Evolutionary conservation across 345 rosid species (phyloP), one percentile per base, ranked within the genome.

Genomic region (Punica granatum): DNA sequence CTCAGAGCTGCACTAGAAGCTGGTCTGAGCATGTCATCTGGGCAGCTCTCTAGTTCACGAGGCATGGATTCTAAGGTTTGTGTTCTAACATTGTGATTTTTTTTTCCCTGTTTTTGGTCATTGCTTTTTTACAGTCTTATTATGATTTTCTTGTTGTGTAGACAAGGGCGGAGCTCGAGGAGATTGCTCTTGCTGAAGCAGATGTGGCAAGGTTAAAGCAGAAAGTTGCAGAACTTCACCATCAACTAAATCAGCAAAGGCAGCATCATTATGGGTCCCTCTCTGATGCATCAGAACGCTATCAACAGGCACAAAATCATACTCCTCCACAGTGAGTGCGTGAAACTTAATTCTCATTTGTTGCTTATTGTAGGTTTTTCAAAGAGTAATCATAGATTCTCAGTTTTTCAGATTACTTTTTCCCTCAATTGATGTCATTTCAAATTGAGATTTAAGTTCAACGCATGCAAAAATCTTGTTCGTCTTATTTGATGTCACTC

Each of bases 141-240:
- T 63, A 75, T 67, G 66, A 67, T 60, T 75, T 23, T 68, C 71
- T 78, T 74, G 72, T 76, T 84, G 71, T 82, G 82, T 79, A 94
- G 99, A 94, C 98, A 66, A 89, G 92, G 88, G 96, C 93, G 32
- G 99, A 94, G 87, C 98, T 94, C 41, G 98, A 94, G 86, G 99
- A 94, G 85, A 94, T 94, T 78, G 98, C 99, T 79, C 92, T 91
- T 74, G 99, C 99, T 53, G 99, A 94, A 86, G 98, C 95, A 35
- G 98, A 94, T 81, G 99, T 94, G 72, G 97, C 98, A 75, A 86
- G 98, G 80, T 81, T 94, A 79, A 94, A 94, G 82, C 98, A 94
- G 77, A 94, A 94, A 78, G 98, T 94, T 78, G 97, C 97, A 25
- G 99, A 94, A 81, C 96, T 94, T 69, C 98, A 94, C 73, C 96